phyloP scores from a whole-genome alignment of 2,329 filamentous ascomycete genomes.

The Stylonectria norvegica region DNA sequence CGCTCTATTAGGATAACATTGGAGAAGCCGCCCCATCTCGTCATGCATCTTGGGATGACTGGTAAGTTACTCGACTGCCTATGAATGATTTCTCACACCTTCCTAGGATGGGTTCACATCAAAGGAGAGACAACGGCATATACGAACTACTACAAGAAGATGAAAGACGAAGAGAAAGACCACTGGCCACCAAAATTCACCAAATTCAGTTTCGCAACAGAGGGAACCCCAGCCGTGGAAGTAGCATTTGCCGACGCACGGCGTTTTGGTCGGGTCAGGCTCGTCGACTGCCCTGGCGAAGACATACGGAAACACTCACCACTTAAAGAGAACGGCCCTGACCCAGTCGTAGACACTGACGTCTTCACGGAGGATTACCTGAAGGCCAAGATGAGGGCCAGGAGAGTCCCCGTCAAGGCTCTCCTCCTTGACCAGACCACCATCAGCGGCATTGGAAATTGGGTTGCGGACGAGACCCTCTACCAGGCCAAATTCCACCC shows the following conservation, averaged over 20 bases:
- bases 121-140: conserved; percentile 73
- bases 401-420: conserved; percentile 85
- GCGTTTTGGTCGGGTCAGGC: conserved; percentile 72
- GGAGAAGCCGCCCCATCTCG: conserved; percentile 74
- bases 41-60: conserved; percentile 83
- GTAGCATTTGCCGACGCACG: conserved; percentile 82
- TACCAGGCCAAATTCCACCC: conserved; percentile 88
- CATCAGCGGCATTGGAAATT: conserved; percentile 92
- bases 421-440: conserved; percentile 82
- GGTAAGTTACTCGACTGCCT: conserved; percentile 33
- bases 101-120: conserved; percentile 78
- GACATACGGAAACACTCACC: conserved; percentile 75
- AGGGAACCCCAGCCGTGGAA: conserved; percentile 51
- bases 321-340: conserved; percentile 87
- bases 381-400: conserved; percentile 63
- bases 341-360: conserved; percentile 80
- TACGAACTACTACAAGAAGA: conserved; percentile 76
- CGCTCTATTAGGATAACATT: conserved; percentile 44
- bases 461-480: conserved; percentile 92
- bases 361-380: conserved; percentile 76
- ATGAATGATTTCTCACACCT: conserved; percentile 4
- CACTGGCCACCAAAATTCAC: conserved; percentile 85
- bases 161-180: conserved; percentile 54
- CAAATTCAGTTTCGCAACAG: conserved; percentile 76
- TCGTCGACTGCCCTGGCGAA: conserved; percentile 75